phyloP scores from a whole-genome alignment of 2,329 filamentous ascomycete genomes.

The Reticulascus tulasneorum region DNA sequence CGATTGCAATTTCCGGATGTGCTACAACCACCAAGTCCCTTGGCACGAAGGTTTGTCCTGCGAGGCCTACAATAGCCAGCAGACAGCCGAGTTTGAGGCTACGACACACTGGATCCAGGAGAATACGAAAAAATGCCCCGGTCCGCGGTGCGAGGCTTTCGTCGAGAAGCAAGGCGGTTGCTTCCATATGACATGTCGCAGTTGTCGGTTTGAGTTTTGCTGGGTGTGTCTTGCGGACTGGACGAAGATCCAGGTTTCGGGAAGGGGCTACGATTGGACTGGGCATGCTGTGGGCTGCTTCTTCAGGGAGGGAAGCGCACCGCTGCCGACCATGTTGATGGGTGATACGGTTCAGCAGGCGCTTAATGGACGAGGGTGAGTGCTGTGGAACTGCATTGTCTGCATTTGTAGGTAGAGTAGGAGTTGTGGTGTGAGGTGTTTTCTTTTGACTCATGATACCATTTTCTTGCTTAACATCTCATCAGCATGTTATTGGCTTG shows the following conservation, averaged over 20 bases:
- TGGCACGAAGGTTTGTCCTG: slow-evolving; percentile 23
- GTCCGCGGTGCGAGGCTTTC: slow-evolving; percentile 13
- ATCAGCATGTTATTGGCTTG: too few species aligned
- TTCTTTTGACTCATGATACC: too few species aligned
- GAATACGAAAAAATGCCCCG: slow-evolving; percentile 20
- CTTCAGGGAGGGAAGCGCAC: too few species aligned
- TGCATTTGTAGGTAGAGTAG: too few species aligned
- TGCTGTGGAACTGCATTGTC: too few species aligned
- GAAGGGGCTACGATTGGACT: slow-evolving; percentile 4
- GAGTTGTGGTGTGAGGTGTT: too few species aligned
- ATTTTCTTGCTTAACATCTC: too few species aligned
- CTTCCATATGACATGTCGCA: slow-evolving; percentile 35
- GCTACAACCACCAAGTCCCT: slow-evolving; percentile 19
- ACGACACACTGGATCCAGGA: slow-evolving; percentile 16
- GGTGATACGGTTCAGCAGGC: too few species aligned
- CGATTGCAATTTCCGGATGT: slow-evolving; percentile 21
- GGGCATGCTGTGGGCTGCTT: slow-evolving; percentile 14
- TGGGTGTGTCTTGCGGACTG: slow-evolving; percentile 25
- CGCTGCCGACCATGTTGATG: too few species aligned
- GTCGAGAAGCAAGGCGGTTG: slow-evolving; percentile 28
- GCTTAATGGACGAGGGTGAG: too few species aligned
- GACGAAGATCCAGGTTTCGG: slow-evolving; percentile 11
- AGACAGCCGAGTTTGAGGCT: slow-evolving; percentile 6
- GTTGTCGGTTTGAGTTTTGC: slow-evolving; percentile 32
- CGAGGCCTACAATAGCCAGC: slow-evolving; percentile 12